Percentiles rank a stretch among this genome's conserved stretches.
phyloP scores from a whole-genome alignment of 1,139 yeast species.

The Yamadazyma taylorii region DNA sequence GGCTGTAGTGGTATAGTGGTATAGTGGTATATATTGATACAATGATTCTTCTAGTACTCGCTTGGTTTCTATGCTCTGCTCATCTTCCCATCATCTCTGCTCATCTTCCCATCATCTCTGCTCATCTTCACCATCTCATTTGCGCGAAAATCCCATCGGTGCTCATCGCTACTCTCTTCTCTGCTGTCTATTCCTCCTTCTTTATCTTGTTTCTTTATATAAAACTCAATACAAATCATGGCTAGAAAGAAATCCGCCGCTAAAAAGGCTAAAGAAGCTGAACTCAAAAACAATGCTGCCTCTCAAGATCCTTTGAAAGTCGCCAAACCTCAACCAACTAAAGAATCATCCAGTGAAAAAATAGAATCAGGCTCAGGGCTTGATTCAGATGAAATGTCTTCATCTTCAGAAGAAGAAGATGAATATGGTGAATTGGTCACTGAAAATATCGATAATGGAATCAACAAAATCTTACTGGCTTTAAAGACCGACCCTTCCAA shows the following conservation, averaged over 20 bases:
- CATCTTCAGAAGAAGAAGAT: conserved; percentile 78
- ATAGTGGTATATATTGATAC: too few species aligned
- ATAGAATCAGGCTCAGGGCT: conserved; percentile 17
- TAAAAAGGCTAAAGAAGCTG: conserved; percentile 66
- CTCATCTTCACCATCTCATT: neutral
- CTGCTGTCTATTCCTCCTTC: too few species aligned
- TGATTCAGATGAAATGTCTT: conserved; percentile 25
- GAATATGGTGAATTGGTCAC: conserved; percentile 88
- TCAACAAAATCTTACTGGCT: conserved; percentile 68
- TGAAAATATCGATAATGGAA: conserved; percentile 79
- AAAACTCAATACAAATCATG: too few species aligned
- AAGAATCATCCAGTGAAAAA: conserved; percentile 17
- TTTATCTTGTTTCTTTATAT: too few species aligned
- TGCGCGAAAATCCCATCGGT: conserved; percentile 8
- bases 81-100: too few species aligned
- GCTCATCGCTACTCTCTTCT: conserved; percentile 17
- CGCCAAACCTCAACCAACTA: neutral
- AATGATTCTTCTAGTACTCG: too few species aligned
- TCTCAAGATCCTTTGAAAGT: conserved; percentile 1
- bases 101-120: too few species aligned
- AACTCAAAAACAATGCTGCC: conserved; percentile 14
- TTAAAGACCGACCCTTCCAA: conserved; percentile 64
- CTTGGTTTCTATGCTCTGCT: too few species aligned
- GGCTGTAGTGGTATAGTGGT: too few species aligned
- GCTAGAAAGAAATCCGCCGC: conserved; percentile 91